Base-by-base conservation (phyloP, 2,329 filamentous ascomycete species). In the Periglandula ipomoeae region DNA sequence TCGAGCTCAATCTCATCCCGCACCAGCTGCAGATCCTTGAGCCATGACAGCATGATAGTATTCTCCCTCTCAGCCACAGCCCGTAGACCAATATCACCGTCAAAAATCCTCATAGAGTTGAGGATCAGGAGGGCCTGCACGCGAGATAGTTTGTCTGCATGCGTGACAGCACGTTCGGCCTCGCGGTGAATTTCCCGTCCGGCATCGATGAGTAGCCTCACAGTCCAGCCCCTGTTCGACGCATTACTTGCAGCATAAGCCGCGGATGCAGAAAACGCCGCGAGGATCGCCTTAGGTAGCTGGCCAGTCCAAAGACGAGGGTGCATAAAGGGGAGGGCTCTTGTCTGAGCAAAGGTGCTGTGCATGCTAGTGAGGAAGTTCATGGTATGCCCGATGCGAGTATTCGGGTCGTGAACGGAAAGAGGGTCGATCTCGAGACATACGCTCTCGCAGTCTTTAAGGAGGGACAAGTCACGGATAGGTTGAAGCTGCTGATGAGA, bases 121-220 rank as follows among this genome's bases (percentile, higher is more conserved):
- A 71, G 57, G 11, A 71, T 52, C 15, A 70, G 50, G 17, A 73
- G 59, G 1, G 70, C 71, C 54, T 74, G 71, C 4, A 70, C 61
- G 11, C 70, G 62, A 4, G 69, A 69, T 24, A 73, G 59, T 58
- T 68, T 71, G 38, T 72, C 68, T 1, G 56, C 51, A 0, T 61
- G 60, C 3, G 63, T 65, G 5, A 50, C 51, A 6, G 59, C 61
- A 13, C 50, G 52, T 52, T 65, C 61, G 8, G 63, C 65, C 37
- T 66, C 63, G 35, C 59, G 56, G 50, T 65, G 63, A 15, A 73
- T 59, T 35, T 68, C 64, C 20, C 55, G 58, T 6, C 63, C 63
- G 17, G 63, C 64, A 35, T 72, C 65, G 41, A 65, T 52, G 23
- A 74, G 54, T 23, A 68, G 58, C 53, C 64, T 65, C 37, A 70